Evolutionary conservation across 225 moss, liverwort and hornwort genomes (phyloP).

Genomic region (Straminergon stramineum): DNA sequence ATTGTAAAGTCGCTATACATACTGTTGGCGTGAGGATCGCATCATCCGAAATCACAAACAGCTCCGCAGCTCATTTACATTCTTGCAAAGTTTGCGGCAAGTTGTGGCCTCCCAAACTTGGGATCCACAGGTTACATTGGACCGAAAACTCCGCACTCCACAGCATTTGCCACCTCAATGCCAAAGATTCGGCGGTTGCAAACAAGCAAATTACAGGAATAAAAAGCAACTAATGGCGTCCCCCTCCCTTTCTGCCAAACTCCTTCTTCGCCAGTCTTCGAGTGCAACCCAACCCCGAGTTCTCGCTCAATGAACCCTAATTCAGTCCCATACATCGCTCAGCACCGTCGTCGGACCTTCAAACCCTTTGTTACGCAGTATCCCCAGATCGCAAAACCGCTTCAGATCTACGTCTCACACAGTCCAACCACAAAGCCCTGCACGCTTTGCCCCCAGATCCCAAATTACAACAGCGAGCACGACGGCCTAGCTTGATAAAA

Average conservation of each 20-base stretch:
- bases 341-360: background rate
- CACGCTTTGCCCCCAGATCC: background rate
- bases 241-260: background rate
- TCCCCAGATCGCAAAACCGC: background rate
- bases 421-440: background rate
- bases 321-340: background rate
- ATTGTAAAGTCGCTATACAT: background rate
- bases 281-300: background rate
- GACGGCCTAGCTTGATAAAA: background rate
- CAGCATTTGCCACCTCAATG: background rate
- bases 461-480: background rate
- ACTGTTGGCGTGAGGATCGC: background rate
- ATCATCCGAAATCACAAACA: background rate
- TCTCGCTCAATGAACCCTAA: conserved; percentile 4
- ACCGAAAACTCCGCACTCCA: background rate
- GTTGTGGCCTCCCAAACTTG: background rate
- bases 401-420: background rate
- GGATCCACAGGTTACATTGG: background rate
- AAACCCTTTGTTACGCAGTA: background rate
- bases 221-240: background rate
- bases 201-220: background rate
- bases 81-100: background rate
- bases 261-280: background rate
- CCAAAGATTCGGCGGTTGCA: background rate
- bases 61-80: background rate